Evolutionary conservation across 1,284 basidiomycete genomes (phyloP).

Genomic region (Ceratobasidium sp.): DNA sequence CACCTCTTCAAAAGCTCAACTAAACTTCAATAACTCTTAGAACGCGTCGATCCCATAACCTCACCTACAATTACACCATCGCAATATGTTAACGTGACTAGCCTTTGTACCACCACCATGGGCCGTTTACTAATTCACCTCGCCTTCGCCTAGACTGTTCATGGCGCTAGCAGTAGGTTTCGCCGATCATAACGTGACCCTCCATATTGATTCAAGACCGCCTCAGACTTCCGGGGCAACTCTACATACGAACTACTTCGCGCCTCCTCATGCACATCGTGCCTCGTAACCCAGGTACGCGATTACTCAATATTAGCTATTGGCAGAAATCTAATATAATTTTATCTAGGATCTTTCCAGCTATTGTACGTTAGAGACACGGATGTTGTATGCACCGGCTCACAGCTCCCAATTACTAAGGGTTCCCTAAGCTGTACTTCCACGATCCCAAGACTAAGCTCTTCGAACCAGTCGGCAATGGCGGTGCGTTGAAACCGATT

Average conservation of each 20-base stretch:
- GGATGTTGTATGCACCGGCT: background rate
- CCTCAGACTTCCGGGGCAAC: constrained; percentile 54
- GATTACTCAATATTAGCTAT: no score
- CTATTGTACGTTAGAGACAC: constrained; percentile 49
- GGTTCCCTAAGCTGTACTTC: constrained; percentile 50
- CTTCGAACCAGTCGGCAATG: constrained; percentile 53
- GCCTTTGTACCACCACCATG: constrained; percentile 12
- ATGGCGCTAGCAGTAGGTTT: constrained; percentile 34
- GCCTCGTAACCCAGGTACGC: constrained; percentile 46
- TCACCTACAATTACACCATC: constrained; percentile 57
- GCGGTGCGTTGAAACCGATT: constrained; percentile 9
- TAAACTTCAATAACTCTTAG: constrained; percentile 43
- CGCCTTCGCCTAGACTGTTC: constrained; percentile 1
- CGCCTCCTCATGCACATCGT: constrained; percentile 58
- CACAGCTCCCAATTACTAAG: background rate
- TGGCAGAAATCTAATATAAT: background rate
- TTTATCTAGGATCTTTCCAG: constrained; percentile 57
- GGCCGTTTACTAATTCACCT: constrained; percentile 1
- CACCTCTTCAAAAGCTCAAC: background rate
- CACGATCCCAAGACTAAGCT: constrained; percentile 55
- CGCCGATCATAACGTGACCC: background rate
- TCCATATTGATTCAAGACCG: background rate
- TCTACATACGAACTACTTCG: constrained; percentile 56
- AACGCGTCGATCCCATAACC: constrained; percentile 62
- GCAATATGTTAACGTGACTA: constrained; percentile 58